Conservation (phyloP, 2,329 filamentous ascomycete genomes). For the Penicillium digitatum region DNA sequence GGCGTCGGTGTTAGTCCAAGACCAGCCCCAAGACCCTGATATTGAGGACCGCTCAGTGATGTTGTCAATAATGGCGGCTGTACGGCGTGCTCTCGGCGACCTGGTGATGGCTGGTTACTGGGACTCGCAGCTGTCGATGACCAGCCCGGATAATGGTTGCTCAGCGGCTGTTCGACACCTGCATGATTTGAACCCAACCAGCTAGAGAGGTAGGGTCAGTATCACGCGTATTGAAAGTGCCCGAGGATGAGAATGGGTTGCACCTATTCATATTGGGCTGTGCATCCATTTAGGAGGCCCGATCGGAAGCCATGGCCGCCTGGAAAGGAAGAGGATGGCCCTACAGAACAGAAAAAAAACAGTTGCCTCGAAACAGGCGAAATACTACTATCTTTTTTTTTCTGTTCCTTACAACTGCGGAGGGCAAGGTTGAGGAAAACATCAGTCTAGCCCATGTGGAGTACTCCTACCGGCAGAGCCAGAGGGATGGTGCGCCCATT, state of each 20-base stretch:
- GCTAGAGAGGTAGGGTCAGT: constrained; percentile 29
- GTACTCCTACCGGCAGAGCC: constrained; percentile 14
- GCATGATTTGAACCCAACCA: constrained; percentile 33
- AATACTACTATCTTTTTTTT: constrained; percentile 21
- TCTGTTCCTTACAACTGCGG: constrained; percentile 30
- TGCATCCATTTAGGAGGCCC: constrained; percentile 26
- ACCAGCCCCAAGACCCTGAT: constrained; percentile 31
- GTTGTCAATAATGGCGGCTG: constrained; percentile 44
- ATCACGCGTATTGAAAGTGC: constrained; percentile 1
- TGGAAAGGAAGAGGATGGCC: constrained; percentile 18
- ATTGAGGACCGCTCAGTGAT: constrained; percentile 37
- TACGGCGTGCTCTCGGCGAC: constrained; percentile 42
- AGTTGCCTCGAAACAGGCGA: constrained; percentile 15
- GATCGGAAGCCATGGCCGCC: constrained; percentile 28
- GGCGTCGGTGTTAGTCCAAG: constrained; percentile 35
- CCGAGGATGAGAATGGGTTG: constrained; percentile 8
- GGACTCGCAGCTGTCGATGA: constrained; percentile 28
- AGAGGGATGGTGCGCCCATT: background rate
- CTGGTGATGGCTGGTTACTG: constrained; percentile 35
- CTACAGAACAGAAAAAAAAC: constrained; percentile 11
- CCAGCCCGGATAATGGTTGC: constrained; percentile 31
- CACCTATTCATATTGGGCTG: constrained; percentile 40
- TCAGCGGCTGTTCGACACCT: constrained; percentile 32
- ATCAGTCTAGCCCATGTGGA: constrained; percentile 12
- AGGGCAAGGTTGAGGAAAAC: constrained; percentile 16